A percentile compares a stretch with the other conserved stretches of the same genome.
These are phyloP conservation scores for sorghum (Sorghum bicolor) DNA, from an alignment of 176 grass and related monocot genomes.

Conservation along the genomic window Sorghum_bicolor_NCBIv3 NC_012872.2:51703001-51703500, in stretches of 20 bases:
- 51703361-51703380: neutral
- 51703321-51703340: neutral
- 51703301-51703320: constrained; percentile 1
- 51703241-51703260: neutral
- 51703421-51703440: constrained; percentile 10
- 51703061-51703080: neutral
- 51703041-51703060: neutral
- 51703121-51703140: neutral
- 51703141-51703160: neutral
- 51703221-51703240: neutral
- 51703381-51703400: constrained; percentile 9
- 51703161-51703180: neutral
- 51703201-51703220: neutral
- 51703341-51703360: neutral
- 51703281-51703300: neutral
- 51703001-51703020: neutral
- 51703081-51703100: neutral
- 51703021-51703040: neutral
- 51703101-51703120: neutral
- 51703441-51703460: neutral
- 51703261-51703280: neutral
- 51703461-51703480: constrained; percentile 29
- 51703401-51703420: constrained; percentile 17
- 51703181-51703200: neutral
- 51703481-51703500: constrained; percentile 36